phyloP scores from a whole-genome alignment of 768 basidiomycete genomes.

The Podaxis carcinomalis region DNA sequence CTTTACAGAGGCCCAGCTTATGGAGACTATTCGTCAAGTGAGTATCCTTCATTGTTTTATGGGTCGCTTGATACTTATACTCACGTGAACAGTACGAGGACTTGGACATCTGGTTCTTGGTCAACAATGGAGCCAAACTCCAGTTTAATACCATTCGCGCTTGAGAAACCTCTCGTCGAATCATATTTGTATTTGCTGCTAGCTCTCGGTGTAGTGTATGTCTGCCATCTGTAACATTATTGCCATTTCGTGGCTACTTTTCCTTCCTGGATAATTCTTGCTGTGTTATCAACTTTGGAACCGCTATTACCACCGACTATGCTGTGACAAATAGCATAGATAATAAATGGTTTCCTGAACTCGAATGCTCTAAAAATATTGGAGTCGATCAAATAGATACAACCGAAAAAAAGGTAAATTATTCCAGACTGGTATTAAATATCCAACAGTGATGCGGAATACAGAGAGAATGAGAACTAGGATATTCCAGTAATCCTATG shows the following conservation, averaged over 20 bases:
- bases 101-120: constrained; percentile 72
- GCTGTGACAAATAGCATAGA: not conserved
- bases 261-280: not conserved
- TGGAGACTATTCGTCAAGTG: constrained; percentile 80
- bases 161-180: not conserved
- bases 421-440: not conserved
- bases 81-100: constrained; percentile 70
- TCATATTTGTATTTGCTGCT: not conserved
- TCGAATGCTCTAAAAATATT: not conserved
- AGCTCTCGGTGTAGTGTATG: constrained; percentile 2
- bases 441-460: not conserved
- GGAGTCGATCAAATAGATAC: not conserved
- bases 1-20: constrained; percentile 88
- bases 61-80: constrained; percentile 11
- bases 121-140: constrained; percentile 81
- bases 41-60: constrained; percentile 19
- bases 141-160: constrained; percentile 26
- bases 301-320: not conserved
- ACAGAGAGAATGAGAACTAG: not conserved
- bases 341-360: not conserved
- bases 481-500: constrained; percentile 2
- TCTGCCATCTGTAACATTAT: not conserved
- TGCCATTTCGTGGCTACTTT: not conserved
- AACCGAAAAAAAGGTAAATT: not conserved
- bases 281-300: not conserved